phyloP scores from a whole-genome alignment of 345 rosid species.

The Heritiera fomes region DNA sequence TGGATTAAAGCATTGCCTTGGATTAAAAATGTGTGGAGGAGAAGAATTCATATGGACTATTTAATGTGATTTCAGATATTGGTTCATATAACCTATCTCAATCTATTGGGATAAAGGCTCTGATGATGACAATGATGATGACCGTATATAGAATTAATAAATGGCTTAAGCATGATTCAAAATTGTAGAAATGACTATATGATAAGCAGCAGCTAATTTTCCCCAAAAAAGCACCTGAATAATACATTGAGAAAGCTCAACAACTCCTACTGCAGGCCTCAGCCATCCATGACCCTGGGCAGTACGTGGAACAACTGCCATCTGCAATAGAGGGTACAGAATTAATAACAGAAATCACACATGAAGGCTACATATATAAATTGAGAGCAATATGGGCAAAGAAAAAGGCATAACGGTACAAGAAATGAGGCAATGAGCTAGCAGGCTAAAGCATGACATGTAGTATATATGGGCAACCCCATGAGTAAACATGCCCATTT shows the following conservation, averaged over 20 bases:
- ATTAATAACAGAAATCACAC: constrained; percentile 7
- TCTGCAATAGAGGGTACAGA: constrained; percentile 46
- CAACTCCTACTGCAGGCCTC: constrained; percentile 93
- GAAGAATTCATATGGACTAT: no score
- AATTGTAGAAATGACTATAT: not conserved
- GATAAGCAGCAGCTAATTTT: constrained; percentile 1
- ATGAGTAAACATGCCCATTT: not conserved
- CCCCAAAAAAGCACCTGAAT: constrained; percentile 64
- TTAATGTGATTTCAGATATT: no score
- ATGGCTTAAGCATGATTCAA: not conserved
- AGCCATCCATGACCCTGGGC: constrained; percentile 98
- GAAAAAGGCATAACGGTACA: not conserved
- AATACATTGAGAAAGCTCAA: constrained; percentile 94
- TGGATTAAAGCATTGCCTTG: no score
- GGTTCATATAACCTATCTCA: no score
- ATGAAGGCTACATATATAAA: not conserved
- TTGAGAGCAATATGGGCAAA: not conserved
- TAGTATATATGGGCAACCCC: not conserved
- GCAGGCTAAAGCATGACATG: not conserved
- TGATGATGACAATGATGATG: no score
- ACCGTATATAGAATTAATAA: not conserved
- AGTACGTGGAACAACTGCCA: constrained; percentile 91
- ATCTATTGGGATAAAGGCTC: no score
- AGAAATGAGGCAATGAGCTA: not conserved
- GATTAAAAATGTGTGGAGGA: no score